Base-by-base conservation (phyloP, 345 rosid species). In the Citrus mangshanensis region DNA sequence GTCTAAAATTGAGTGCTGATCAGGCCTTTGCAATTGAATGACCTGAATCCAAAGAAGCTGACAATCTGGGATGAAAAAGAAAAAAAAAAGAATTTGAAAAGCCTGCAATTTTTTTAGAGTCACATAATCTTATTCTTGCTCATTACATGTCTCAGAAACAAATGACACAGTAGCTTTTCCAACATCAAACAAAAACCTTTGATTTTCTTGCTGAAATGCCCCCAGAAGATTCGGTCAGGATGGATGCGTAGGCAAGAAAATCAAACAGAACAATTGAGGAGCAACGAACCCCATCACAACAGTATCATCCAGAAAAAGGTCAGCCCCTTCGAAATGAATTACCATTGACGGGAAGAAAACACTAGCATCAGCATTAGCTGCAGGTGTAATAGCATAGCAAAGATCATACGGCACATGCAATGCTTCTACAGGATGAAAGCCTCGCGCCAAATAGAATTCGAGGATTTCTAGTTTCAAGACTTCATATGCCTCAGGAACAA, bases 181-280 rank as follows among this genome's bases (percentile, higher is more conserved):
- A 35, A 71, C 62, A 49, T 78, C 68, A 46, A 70, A 62, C 19
- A 71, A 21, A 25, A 78, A 71, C 49, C 49, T 42, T 10, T 71
- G 13, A 32, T 71, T 51, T 22, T 70, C 76, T 67, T 70, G 70
- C 7, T 62, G 70, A 18, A 64, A 64, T 18, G 81, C 76, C 59
- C 81, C 76, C 8, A 78, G 37, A 6, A 78, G 46, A 67, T 22
- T 60, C 3, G 46, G 28, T 19, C 42, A 64, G 1, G 2, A 18
- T 9, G 8, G 35, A n/a, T 13, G 6, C 0, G 46, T 59, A 6
- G 14, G 32, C 21, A 8, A 8, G n/a, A 78, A 37, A 22, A 70
- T 70, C 79, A 54, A 7, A 46, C 66, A 7, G 14, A 61, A 38
- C 24, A 37, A 13, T 9, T 42, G 16, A 10, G 14, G 14, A 42